These are phyloP conservation scores for Dovyalis caffra DNA, from an alignment of 345 rosid genomes.

Conservation along the genomic window DNA sequence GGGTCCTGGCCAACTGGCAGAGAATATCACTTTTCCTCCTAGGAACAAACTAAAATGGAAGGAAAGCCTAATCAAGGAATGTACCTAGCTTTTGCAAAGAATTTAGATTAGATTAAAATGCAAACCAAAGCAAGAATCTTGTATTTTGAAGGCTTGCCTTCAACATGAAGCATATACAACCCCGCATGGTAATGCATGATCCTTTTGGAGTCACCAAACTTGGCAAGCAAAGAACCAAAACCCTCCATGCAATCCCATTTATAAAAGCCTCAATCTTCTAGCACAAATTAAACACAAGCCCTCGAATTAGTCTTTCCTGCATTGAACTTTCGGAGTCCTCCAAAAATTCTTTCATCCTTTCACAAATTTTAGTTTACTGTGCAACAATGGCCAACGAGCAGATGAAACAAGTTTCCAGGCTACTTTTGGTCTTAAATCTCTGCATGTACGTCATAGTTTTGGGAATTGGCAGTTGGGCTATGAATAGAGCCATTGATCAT, in stretches of 20 bases:
- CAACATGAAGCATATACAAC: conserved; percentile 55
- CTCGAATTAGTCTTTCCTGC: conserved; percentile 1
- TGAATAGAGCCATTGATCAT: conserved; percentile 68
- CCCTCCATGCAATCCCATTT: conserved; percentile 12
- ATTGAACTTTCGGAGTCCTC: not conserved
- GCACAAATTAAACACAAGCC: conserved; percentile 23
- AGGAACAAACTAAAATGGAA: conserved; percentile 9
- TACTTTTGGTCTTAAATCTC: conserved; percentile 67
- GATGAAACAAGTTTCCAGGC: conserved; percentile 51
- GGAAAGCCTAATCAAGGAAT: conserved; percentile 12
- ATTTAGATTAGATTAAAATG: not conserved
- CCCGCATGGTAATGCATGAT: conserved; percentile 23
- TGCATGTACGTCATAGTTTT: conserved; percentile 70
- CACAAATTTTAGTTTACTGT: not conserved
- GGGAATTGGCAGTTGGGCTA: conserved; percentile 85
- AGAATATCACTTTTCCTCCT: conserved; percentile 28
- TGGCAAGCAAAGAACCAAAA: conserved; percentile 79
- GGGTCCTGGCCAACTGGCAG: conserved; percentile 13
- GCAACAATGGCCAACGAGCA: conserved; percentile 50
- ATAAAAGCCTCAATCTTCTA: conserved; percentile 18
- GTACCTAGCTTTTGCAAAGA: not conserved
- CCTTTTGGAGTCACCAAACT: conserved; percentile 45
- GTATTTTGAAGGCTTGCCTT: conserved; percentile 45
- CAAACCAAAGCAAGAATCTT: conserved; percentile 39
- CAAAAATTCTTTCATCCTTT: not conserved